Base-by-base conservation (phyloP, 148 eudicot genomes). In the Spergularia bocconei region DNA sequence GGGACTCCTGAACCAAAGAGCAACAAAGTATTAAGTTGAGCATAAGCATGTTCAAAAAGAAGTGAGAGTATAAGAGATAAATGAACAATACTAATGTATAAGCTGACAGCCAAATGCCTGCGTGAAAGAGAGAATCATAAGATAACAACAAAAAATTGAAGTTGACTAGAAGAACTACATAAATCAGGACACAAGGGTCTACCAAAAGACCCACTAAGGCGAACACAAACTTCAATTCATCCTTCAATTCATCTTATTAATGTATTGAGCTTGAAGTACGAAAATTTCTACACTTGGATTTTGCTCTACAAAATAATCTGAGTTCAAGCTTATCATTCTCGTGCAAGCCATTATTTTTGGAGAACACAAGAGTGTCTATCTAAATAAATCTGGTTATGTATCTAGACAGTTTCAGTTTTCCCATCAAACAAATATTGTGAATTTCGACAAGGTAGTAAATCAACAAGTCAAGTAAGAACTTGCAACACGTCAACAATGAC, bases 1-100 rank as follows among this genome's bases (percentile, higher is more conserved):
- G 83, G 80, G 62, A 85, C 80, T 57, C 85, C 88, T 85, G 78
- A 62, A 77, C 7, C 36, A 67, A 14, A 64, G 50, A 70, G 14
- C 29, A 66, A n/a, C 19, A 20, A 65, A 70, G 17, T 10, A 48
- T 81, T 56, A 69, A 65, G 7, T 25, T 69, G 47, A 60, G 47
- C 55, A 66, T n/a, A 29, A 51, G 36, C 50, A 20, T 25, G 71
- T 6, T 39, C 51, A 66, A 44, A 71, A 16, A 29, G 61, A 65
- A 64, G 11, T 6, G 56, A 3, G 19, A 15, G 64, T 25, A 11
- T 38, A 23, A 11, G 21, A 19, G 61, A 61, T 59, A 63, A 11
- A 6, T 52, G 3, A 68, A 16, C 16, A 16, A 44, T 44, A 44
- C 7, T 44, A 44, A 6, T 44, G 70, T 14, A 63, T 74, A 36